Base-by-base conservation (phyloP, 495 filamentous ascomycete genomes). In the Monascus purpureus region DNA sequence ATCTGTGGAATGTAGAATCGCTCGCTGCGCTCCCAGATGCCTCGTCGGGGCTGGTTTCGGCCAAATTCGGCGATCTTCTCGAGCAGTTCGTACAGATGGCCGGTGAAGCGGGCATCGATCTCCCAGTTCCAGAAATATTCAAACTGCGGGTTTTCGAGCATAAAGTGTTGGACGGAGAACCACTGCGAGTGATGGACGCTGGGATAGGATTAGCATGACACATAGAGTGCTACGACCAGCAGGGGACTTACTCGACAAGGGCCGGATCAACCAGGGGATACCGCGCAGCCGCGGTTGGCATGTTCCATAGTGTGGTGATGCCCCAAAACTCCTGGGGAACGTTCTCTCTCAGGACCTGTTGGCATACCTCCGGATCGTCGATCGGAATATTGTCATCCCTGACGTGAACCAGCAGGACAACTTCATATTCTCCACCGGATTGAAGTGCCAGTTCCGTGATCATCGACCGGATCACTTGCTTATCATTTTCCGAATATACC, bases 61-160 rank as follows among this genome's bases (percentile, higher is more conserved):
- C 65, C 67, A 46, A 80, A 83, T 2, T 61, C 36, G 9, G 49
- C 42, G 14, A 82, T 41, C 30, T 68, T 67, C 39, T 71, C 63
- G 13, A 83, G 53, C 28, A 74, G 57, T 40, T 79, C 66, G 44
- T 82, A 82, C 43, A 76, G 59, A 36, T 83, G 72, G 6, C 77
- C 77, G 0, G 70, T 78, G 30, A 70, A 69, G 18, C 80, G 66
- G 11, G 68, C 63, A 46, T 85, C 76, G 40, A 77, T 63, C 39
- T 82, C 77, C 66, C 75, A 77, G 39, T 82, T 80, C 78, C 77
- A 83, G 30, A 77, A 56, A 39, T 61, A 77, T 25, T 78, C 75
- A 38, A 76, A 83, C 30, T 82, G 68, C 0, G 74, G 75, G 39
- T 77, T 60, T 15, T 69, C 58, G 39, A 72, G 59, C 36, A 71